phyloP scores from a whole-genome alignment of 495 filamentous ascomycete species.

The Penicillium daleae region DNA sequence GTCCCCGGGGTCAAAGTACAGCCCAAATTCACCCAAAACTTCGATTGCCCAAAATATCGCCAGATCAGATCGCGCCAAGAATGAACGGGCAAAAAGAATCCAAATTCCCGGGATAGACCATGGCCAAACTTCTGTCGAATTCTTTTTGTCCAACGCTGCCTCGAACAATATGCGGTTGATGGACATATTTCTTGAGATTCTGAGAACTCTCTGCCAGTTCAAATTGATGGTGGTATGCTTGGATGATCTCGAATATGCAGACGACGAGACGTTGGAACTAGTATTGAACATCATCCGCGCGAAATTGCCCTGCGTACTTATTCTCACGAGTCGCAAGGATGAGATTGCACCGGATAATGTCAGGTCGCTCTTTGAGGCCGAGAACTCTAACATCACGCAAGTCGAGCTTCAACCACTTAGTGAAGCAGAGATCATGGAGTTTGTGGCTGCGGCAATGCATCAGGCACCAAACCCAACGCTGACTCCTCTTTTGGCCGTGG shows the following conservation, averaged over 20 bases:
- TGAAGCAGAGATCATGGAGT: slow-evolving; percentile 75
- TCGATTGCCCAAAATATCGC: slow-evolving; percentile 36
- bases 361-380: slow-evolving; percentile 47
- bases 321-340: slow-evolving; percentile 57
- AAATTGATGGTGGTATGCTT: slow-evolving; percentile 83
- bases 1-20: slow-evolving; percentile 47
- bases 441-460: slow-evolving; percentile 75
- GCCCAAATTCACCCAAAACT: slow-evolving; percentile 36
- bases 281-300: slow-evolving; percentile 72
- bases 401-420: slow-evolving; percentile 68
- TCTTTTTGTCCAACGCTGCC: slow-evolving; percentile 68
- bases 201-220: slow-evolving; percentile 74
- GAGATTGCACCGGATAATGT: slow-evolving; percentile 44
- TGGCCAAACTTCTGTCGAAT: slow-evolving; percentile 66
- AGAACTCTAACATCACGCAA: slow-evolving; percentile 58
- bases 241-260: slow-evolving; percentile 86
- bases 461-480: slow-evolving; percentile 41
- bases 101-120: slow-evolving; percentile 40
- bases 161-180: slow-evolving; percentile 77
- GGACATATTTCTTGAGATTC: slow-evolving; percentile 82
- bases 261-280: slow-evolving; percentile 81
- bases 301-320: slow-evolving; percentile 76
- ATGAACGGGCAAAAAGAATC: slow-evolving; percentile 41
- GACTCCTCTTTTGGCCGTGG: slow-evolving; percentile 61
- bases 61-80: slow-evolving; percentile 32